Percentiles rank a stretch among this genome's conserved stretches.
These are phyloP conservation scores for Oldenlandia corymbosa DNA, from an alignment of 257 asterid genomes.

Conservation along the genomic window DNA sequence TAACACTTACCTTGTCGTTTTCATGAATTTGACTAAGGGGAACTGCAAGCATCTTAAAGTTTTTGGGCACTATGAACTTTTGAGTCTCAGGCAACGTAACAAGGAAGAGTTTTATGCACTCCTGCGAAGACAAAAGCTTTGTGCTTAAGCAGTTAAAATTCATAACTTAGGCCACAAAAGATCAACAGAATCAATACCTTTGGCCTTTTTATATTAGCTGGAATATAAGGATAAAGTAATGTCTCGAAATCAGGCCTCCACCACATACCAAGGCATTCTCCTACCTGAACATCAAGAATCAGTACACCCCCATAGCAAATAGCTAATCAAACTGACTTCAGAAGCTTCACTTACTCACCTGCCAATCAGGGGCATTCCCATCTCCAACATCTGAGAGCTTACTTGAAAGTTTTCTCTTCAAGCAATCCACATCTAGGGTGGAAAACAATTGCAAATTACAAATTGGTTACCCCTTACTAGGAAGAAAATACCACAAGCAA, in stretches of 20 bases:
- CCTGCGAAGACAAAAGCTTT: conserved; percentile 39
- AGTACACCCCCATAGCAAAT: conserved; percentile 6
- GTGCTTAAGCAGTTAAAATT: background rate
- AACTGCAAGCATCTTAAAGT: conserved; percentile 65
- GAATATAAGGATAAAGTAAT: conserved; percentile 50
- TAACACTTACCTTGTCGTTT: conserved; percentile 44
- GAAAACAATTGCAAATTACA: conserved; percentile 1
- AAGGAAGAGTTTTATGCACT: conserved; percentile 78
- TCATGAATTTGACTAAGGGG: conserved; percentile 69
- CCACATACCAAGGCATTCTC: conserved; percentile 91
- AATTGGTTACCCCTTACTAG: too few relatives aligned
- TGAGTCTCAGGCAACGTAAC: conserved; percentile 75
- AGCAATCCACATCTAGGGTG: conserved; percentile 60
- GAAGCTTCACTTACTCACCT: conserved; percentile 37
- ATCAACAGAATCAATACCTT: conserved; percentile 36
- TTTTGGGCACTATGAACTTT: conserved; percentile 69
- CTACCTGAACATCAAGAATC: conserved; percentile 42
- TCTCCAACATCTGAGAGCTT: conserved; percentile 55
- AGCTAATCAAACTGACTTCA: background rate
- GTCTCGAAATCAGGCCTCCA: conserved; percentile 78
- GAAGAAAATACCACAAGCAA: too few relatives aligned
- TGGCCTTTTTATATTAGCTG: conserved; percentile 57
- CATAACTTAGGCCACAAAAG: conserved; percentile 11
- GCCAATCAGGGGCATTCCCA: conserved; percentile 63
- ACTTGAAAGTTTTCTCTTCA: conserved; percentile 79